These are phyloP conservation scores for Fonsecaea erecta DNA, from an alignment of 2,329 filamentous ascomycete genomes.

Conservation along the genomic window DNA sequence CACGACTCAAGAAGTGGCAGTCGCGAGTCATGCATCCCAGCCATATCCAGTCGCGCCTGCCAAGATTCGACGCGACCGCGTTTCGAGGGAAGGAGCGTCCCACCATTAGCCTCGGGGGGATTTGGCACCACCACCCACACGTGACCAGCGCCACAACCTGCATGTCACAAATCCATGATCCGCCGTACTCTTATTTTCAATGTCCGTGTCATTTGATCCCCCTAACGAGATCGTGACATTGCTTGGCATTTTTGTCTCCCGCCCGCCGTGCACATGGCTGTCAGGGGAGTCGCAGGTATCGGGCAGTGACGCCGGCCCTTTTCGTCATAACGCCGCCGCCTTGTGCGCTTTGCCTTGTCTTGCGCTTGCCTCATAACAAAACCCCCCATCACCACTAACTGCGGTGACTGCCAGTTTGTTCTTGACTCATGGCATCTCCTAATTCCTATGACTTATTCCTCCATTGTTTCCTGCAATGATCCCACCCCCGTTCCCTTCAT, in stretches of 20 bases:
- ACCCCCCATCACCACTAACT: not conserved
- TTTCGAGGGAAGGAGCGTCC: slow-evolving; percentile 14
- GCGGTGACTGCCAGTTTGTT: slow-evolving; percentile 7
- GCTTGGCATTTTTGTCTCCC: slow-evolving; percentile 31
- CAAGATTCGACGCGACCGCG: slow-evolving; percentile 18
- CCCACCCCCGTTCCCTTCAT: slow-evolving; percentile 4
- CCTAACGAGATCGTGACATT: not conserved
- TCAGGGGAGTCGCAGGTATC: no score
- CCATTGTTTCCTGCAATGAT: slow-evolving; percentile 5
- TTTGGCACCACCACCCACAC: not conserved
- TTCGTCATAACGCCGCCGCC: slow-evolving; percentile 24
- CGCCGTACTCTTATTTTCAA: slow-evolving; percentile 9
- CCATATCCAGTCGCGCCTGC: slow-evolving; percentile 12
- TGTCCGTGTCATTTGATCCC: slow-evolving; percentile 21
- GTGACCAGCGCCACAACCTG: not conserved
- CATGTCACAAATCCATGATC: slow-evolving; percentile 12
- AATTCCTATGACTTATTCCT: slow-evolving; percentile 2
- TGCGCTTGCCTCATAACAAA: slow-evolving; percentile 8
- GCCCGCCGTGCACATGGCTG: not conserved
- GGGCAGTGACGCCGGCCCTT: slow-evolving; percentile 11
- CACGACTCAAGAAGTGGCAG: slow-evolving; percentile 24
- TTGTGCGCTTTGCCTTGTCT: slow-evolving; percentile 1
- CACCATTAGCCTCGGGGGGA: not conserved
- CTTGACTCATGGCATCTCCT: slow-evolving; percentile 16
- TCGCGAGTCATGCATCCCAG: slow-evolving; percentile 22